Conservation (phyloP, 2,329 filamentous ascomycete species). For the Chaetothyriales sp. region DNA sequence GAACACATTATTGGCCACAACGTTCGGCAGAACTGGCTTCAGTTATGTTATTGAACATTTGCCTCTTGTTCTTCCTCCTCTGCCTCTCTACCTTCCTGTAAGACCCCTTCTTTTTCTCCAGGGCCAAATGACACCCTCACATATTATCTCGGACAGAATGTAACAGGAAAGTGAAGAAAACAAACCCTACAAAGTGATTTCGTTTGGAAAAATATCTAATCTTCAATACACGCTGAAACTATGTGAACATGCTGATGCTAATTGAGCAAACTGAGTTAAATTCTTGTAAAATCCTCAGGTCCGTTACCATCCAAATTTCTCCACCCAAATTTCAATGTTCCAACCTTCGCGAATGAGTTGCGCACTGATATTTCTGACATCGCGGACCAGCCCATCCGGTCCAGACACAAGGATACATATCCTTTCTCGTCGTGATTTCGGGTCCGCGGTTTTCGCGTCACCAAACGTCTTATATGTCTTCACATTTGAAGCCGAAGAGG, state of each 20-base stretch:
- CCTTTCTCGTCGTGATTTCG: slow-evolving; percentile 15
- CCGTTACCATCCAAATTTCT: slow-evolving; percentile 62
- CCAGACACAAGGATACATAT: slow-evolving; percentile 45
- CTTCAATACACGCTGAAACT: too few species aligned
- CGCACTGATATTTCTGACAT: slow-evolving; percentile 45
- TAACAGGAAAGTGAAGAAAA: too few species aligned
- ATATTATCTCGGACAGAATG: too few species aligned
- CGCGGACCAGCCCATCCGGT: slow-evolving; percentile 46
- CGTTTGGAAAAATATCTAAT: too few species aligned
- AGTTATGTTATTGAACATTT: not conserved
- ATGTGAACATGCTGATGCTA: too few species aligned
- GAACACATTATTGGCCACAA: not conserved
- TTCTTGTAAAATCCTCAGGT: too few species aligned
- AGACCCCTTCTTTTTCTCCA: too few species aligned
- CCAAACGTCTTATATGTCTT: not conserved
- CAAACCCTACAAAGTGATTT: too few species aligned
- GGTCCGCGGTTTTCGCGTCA: not conserved
- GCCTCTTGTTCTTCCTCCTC: too few species aligned
- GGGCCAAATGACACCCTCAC: too few species aligned
- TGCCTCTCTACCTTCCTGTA: too few species aligned
- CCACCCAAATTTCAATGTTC: slow-evolving; percentile 40
- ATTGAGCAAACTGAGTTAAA: too few species aligned
- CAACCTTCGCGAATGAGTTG: slow-evolving; percentile 33
- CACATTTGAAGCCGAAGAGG: slow-evolving; percentile 1
- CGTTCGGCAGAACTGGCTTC: not conserved